Percentiles rank a stretch among this genome's conserved stretches.
These are phyloP conservation scores for Fusarium torulosum DNA, from an alignment of 2,329 filamentous ascomycete species.

Conservation along the genomic window DNA sequence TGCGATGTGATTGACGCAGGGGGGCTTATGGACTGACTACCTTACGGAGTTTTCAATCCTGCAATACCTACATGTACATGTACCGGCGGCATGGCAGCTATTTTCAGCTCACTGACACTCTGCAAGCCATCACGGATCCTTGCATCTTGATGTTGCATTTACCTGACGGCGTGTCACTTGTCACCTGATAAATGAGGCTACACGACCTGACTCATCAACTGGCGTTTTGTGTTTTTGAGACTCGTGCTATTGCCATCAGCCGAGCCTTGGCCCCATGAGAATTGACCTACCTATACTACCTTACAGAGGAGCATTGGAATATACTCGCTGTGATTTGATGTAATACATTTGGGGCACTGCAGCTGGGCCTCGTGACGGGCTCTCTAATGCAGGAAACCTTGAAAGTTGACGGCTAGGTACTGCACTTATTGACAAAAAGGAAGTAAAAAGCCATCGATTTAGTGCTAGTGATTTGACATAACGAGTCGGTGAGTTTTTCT, in stretches of 20 bases:
- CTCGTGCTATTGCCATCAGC: constrained; percentile 28
- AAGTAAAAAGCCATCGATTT: neutral
- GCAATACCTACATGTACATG: neutral
- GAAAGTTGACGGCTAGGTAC: no score
- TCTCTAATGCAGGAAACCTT: neutral
- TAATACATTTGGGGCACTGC: constrained; percentile 7
- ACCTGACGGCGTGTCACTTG: constrained; percentile 27
- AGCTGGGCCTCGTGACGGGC: constrained; percentile 24
- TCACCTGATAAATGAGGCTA: constrained; percentile 26
- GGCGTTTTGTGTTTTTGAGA: constrained; percentile 10
- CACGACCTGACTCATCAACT: constrained; percentile 13
- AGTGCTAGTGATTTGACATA: neutral
- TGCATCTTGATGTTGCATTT: constrained; percentile 19
- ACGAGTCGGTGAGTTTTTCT: constrained; percentile 31
- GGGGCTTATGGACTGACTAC: neutral
- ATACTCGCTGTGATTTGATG: constrained; percentile 12
- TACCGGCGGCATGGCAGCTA: constrained; percentile 1
- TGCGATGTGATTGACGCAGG: constrained; percentile 17
- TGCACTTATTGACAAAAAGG: neutral
- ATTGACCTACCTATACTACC: neutral
- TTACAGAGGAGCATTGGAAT: constrained; percentile 1
- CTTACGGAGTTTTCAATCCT: neutral
- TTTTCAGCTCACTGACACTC: constrained; percentile 32
- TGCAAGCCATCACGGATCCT: constrained; percentile 37
- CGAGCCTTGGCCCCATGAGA: constrained; percentile 6